Evolutionary conservation across 306 rosid genomes (phyloP), one percentile per base, ranked within the genome.

Genomic region (Erythrophleum fordii): DNA sequence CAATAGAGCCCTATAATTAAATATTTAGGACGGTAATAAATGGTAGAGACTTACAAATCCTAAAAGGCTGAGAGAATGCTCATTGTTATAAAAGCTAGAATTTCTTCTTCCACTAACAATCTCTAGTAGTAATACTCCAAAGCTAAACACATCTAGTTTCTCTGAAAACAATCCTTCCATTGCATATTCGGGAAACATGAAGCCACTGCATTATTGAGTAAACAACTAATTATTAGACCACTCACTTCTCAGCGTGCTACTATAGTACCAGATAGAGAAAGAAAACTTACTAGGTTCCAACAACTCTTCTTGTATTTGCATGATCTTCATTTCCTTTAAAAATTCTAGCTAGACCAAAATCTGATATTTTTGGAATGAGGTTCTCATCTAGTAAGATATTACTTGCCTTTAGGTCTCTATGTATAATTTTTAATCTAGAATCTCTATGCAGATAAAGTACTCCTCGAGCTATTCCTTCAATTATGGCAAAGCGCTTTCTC

Each of bases 171-270:
- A n/a, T n/a, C 83, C 86, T 78, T 73, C 80, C 72, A 74, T 46
- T 55, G 86, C 83, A 67, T 83, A 83, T 56, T 83, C 83, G 1
- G 86, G 86, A 1, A 83, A 66, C 80, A 78, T 73, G 37, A 73
- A 83, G 0, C 86, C 86, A 58, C 80, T 83, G 49, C 62, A 72
- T 62, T 64, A 3, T 73, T 56, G 44, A 31, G 14, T 73, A 45
- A 2, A 14, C 39, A 34, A 23, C 26, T 23, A 2, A 65, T 20
- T 53, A 2, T 45, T 11, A 12, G 51, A 45, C 1, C 4, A 52
- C 35, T n/a, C n/a, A n/a, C n/a, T n/a, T 11, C 53, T 0, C n/a
- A n/a, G n/a, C 31, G 42, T 44, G 3, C 1, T 11, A 18, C 10
- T 22, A 1, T 12, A 17, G n/a, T n/a, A n/a, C n/a, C n/a, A n/a